A percentile compares a stretch with the other conserved stretches of the same genome.
Evolutionary conservation across 129 eudicot species (phyloP).

Genomic region (Scalesia atractyloides): DNA sequence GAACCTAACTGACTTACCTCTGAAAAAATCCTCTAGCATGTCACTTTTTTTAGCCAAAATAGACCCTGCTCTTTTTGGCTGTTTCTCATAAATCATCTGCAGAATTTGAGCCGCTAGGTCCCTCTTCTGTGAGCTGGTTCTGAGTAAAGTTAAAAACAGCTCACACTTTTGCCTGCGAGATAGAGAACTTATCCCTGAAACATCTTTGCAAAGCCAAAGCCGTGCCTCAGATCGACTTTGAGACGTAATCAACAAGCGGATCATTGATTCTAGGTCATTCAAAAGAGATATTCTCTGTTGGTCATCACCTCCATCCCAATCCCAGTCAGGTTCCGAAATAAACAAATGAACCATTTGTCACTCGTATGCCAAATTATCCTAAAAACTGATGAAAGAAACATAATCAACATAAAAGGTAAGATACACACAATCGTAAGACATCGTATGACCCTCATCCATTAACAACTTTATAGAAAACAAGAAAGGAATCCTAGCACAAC

Average conservation of each 20-base stretch:
- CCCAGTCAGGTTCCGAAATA: conserved; percentile 69
- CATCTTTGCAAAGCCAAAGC: conserved; percentile 85
- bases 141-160: conserved; percentile 61
- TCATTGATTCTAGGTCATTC: conserved; percentile 54
- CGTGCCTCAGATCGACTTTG: conserved; percentile 90
- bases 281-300: conserved; percentile 47
- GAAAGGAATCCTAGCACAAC: neutral
- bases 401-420: neutral
- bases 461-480: neutral
- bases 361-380: conserved; percentile 18
- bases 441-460: neutral
- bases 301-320: conserved; percentile 32
- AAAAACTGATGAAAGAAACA: conserved; percentile 18
- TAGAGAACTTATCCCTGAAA: conserved; percentile 57
- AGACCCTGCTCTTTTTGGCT: conserved; percentile 62
- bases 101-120: conserved; percentile 66
- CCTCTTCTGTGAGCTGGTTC: conserved; percentile 54
- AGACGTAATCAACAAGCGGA: conserved; percentile 53
- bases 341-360: conserved; percentile 55
- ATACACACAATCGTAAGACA: neutral
- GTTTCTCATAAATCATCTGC: conserved; percentile 73
- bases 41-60: conserved; percentile 63
- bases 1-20: conserved; percentile 47
- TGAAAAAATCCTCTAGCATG: conserved; percentile 72
- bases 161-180: conserved; percentile 47